These are phyloP conservation scores for Neofusicoccum sp. DNA, from an alignment of 2,329 filamentous ascomycete genomes.

Conservation along the genomic window DNA sequence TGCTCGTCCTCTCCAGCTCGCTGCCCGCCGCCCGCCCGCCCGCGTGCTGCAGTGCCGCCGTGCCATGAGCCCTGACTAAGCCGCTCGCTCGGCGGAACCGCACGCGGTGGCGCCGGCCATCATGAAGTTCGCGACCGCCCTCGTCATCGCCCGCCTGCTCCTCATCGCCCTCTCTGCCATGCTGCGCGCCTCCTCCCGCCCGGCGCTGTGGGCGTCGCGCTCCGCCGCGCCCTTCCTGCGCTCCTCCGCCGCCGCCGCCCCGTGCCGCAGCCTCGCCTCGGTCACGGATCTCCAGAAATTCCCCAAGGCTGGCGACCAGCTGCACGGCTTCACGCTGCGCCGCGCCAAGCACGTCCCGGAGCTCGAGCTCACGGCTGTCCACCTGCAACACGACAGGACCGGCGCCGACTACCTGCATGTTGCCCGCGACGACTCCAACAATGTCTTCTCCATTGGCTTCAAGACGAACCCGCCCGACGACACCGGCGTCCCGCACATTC, in stretches of 20 bases:
- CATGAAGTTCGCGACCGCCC: constrained; percentile 9
- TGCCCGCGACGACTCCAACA: constrained; percentile 93
- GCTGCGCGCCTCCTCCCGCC: constrained; percentile 39
- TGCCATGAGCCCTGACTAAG: constrained; percentile 5
- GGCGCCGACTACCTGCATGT: constrained; percentile 96
- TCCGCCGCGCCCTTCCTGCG: constrained; percentile 23
- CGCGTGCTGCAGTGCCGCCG: constrained; percentile 5
- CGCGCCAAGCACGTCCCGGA: constrained; percentile 92
- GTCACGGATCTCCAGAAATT: constrained; percentile 76
- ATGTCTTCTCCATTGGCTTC: constrained; percentile 99
- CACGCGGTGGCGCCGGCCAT: constrained; percentile 6
- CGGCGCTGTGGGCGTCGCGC: constrained; percentile 32
- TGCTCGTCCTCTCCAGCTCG: not conserved
- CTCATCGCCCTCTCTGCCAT: constrained; percentile 27
- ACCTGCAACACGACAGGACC: constrained; percentile 91
- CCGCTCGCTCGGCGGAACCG: constrained; percentile 15
- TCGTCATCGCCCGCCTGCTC: constrained; percentile 15
- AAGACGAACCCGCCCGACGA: constrained; percentile 98
- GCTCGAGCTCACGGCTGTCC: constrained; percentile 86
- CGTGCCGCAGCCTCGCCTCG: constrained; percentile 55
- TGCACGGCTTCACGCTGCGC: constrained; percentile 91
- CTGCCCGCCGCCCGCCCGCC: not conserved
- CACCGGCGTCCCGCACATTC: constrained; percentile 93
- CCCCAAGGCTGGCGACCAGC: constrained; percentile 78
- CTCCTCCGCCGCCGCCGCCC: constrained; percentile 20